phyloP scores from a whole-genome alignment of 805 yeast genomes.

The Ogataea methylovora region DNA sequence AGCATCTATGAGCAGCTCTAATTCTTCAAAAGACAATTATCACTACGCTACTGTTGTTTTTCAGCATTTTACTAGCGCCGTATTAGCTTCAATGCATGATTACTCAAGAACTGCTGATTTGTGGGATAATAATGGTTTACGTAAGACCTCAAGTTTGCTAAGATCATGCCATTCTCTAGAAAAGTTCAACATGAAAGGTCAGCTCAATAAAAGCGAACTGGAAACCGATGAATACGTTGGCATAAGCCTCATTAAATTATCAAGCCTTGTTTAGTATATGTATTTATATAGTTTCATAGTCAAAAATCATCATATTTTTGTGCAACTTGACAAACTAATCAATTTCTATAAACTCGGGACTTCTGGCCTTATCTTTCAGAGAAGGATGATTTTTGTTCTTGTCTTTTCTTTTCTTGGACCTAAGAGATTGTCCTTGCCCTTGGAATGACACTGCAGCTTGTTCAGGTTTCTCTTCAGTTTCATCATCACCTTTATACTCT shows the following conservation, averaged over 20 bases:
- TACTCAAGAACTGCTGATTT: constrained; percentile 31
- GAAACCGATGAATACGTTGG: constrained; percentile 15
- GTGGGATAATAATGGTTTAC: constrained; percentile 39
- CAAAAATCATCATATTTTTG: background rate
- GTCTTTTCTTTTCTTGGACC: constrained; percentile 53
- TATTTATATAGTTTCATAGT: background rate
- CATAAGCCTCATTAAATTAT: constrained; percentile 9
- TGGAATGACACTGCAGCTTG: constrained; percentile 7
- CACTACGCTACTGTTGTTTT: constrained; percentile 32
- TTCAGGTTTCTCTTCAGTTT: constrained; percentile 18
- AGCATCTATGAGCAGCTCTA: constrained; percentile 7
- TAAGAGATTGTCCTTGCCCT: constrained; percentile 72
- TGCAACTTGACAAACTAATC: constrained; percentile 33
- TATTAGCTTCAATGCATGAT: constrained; percentile 32
- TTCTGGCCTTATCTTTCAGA: constrained; percentile 55
- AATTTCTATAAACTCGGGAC: constrained; percentile 77
- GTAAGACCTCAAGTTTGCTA: constrained; percentile 40
- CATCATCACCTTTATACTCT: constrained; percentile 33
- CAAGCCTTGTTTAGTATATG: background rate
- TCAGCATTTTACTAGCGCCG: constrained; percentile 19
- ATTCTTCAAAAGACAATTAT: constrained; percentile 19
- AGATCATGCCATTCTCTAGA: constrained; percentile 20
- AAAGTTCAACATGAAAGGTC: no score
- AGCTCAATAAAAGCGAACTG: constrained; percentile 3
- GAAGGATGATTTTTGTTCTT: constrained; percentile 39